Evolutionary conservation across 352 stramenopile genomes (phyloP).

Genomic region (Pythium chondricola): DNA sequence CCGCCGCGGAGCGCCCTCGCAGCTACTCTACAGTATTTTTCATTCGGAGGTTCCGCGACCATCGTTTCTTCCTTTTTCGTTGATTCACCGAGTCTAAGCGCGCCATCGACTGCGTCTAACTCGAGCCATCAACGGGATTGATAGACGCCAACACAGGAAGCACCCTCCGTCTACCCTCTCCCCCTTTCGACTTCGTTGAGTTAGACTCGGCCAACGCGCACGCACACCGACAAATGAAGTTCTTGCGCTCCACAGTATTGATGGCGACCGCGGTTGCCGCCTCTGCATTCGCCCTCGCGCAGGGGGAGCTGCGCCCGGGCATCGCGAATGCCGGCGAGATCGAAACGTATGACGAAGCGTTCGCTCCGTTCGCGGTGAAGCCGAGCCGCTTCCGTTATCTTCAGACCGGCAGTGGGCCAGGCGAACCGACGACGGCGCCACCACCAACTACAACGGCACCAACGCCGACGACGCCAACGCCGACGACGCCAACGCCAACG

Average conservation of each 20-base stretch:
- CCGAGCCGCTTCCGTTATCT: slow-evolving; percentile 1
- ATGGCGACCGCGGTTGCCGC: slow-evolving; percentile 15
- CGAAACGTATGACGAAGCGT: too few species aligned
- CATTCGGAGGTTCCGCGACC: slow-evolving; percentile 39
- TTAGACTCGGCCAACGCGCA: too few species aligned
- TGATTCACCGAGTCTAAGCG: neutral
- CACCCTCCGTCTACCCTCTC: slow-evolving; percentile 17
- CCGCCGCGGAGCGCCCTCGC: too few species aligned
- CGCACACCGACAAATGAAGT: slow-evolving; percentile 16
- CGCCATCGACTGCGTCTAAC: slow-evolving; percentile 3
- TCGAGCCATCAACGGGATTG: neutral
- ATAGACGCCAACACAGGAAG: slow-evolving; percentile 4
- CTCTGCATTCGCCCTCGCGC: neutral
- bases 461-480: neutral
- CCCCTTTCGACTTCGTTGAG: too few species aligned
- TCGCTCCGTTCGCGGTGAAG: too few species aligned
- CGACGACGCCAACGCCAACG: slow-evolving; percentile 8
- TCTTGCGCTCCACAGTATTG: slow-evolving; percentile 9
- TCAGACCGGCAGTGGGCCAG: neutral
- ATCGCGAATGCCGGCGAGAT: neutral
- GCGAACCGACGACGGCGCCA: neutral
- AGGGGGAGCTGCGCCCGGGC: neutral
- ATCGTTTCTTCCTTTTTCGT: slow-evolving; percentile 14
- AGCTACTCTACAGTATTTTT: slow-evolving; percentile 35
- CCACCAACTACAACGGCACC: slow-evolving; percentile 11